phyloP scores from a whole-genome alignment of 2,329 filamentous ascomycete genomes.

The Talaromyces sp. region DNA sequence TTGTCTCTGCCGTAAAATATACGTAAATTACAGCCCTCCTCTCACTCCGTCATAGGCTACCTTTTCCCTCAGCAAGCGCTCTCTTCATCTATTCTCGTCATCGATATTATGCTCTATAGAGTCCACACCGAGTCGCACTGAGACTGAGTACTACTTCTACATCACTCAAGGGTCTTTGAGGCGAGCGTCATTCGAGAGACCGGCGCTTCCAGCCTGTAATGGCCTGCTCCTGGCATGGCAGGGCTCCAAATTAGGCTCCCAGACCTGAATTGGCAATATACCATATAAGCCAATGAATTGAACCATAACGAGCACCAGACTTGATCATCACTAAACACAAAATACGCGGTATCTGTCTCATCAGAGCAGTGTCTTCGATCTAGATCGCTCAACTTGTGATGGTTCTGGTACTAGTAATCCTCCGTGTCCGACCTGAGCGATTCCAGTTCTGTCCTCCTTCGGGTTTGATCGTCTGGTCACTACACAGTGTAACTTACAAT shows the following conservation, averaged over 20 bases:
- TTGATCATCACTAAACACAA: background rate
- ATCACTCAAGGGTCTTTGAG: background rate
- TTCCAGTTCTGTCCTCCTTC: background rate
- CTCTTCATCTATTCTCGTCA: conserved; percentile 3
- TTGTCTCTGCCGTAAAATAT: background rate
- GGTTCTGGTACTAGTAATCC: background rate
- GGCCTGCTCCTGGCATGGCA: conserved; percentile 1
- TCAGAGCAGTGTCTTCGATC: background rate
- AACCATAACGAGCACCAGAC: background rate
- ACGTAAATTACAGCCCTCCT: background rate
- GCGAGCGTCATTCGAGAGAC: background rate
- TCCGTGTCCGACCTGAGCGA: background rate
- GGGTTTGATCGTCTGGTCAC: background rate
- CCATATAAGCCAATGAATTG: background rate
- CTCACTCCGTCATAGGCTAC: background rate
- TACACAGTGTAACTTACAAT: background rate
- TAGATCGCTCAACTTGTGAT: background rate
- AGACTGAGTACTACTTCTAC: background rate
- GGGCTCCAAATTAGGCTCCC: conserved; percentile 3
- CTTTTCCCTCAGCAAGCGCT: background rate
- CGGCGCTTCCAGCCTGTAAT: background rate
- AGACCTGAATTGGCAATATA: background rate
- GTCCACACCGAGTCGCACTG: background rate
- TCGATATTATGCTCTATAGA: background rate
- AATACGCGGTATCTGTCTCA: background rate